Evolutionary conservation across 805 yeast species (phyloP), one percentile per base, ranked within the genome.

Genomic region (Maudiozyma barnettii): DNA sequence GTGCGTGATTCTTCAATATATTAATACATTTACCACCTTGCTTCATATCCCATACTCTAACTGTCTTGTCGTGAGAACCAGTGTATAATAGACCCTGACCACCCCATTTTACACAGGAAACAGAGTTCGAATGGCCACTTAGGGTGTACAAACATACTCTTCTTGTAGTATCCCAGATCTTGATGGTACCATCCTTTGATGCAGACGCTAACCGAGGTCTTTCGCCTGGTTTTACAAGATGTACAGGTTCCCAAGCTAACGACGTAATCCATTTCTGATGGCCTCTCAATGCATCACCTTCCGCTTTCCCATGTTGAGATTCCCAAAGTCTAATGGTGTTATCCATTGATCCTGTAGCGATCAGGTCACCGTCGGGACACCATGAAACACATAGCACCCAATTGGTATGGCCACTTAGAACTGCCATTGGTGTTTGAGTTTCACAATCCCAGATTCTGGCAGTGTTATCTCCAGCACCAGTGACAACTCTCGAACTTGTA

Each of bases 341-440:
- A 61, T 93, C 99, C 96, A 88, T 89, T 22, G 95, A 81, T 0
- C 98, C 99, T 0, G 99, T 91, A 12, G 99, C 99, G 42, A 93
- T 78, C 59, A 82, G 73, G 51, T 81, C 81, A 22, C 96, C 98
- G 64, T 87, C 85, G 3, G 99, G 97, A 19, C 95, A 83, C 82
- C 95, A 93, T 2, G 84, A 71, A 7, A 84, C 96, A 63, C 95
- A 84, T 41, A 93, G 70, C 6, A 93, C 98, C 96, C 97, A 93
- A 68, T 90, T 88, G 10, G 78, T 70, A 60, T 93, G 99, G 1
- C 98, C 98, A 5, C 72, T 59, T 45, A 93, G 69, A 0, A 95
- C 86, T 51, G 79, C 76, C 60, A 82, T 70, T 8, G 96, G 96
- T 0, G 99, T 93, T 55, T 87, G 93, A 0, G 98, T 90, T 57